A percentile compares a stretch with the other conserved stretches of the same genome.
Conservation (phyloP, 2,329 filamentous ascomycete species). For the Alternaria hordeiaustralica region DNA sequence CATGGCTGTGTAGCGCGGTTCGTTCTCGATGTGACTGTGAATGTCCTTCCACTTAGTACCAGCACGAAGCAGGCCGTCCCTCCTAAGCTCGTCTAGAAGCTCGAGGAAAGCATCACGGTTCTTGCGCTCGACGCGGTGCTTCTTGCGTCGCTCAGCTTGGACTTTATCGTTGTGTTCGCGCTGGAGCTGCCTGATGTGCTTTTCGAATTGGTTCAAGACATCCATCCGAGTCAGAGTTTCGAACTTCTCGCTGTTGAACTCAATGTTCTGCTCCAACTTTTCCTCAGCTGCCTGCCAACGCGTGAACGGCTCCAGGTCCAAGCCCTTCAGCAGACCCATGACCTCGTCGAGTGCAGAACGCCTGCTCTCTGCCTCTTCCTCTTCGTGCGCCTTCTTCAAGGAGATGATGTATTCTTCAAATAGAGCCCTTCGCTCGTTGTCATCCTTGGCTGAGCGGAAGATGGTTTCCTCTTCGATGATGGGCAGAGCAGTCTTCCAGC, state of each 20-base stretch:
- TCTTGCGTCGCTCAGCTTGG: conserved; percentile 84
- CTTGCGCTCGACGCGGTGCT: conserved; percentile 81
- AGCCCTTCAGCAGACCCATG: conserved; percentile 74
- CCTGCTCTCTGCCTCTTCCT: conserved; percentile 73
- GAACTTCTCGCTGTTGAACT: conserved; percentile 83
- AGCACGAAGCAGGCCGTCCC: conserved; percentile 82
- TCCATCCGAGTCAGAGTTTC: conserved; percentile 85
- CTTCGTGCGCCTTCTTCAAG: conserved; percentile 79
- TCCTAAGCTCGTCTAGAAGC: conserved; percentile 76
- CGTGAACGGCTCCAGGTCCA: conserved; percentile 90
- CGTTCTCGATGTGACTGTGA: conserved; percentile 74
- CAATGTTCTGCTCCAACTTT: conserved; percentile 77
- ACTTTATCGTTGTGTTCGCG: conserved; percentile 88
- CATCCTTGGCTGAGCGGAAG: conserved; percentile 88
- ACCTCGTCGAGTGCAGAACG: conserved; percentile 87
- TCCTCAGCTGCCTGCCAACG: conserved; percentile 91
- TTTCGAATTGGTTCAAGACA: conserved; percentile 90
- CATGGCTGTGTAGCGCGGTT: conserved; percentile 83
- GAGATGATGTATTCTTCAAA: conserved; percentile 93
- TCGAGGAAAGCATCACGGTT: conserved; percentile 80
- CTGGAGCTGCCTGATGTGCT: conserved; percentile 91
- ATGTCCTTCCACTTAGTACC: conserved; percentile 90
- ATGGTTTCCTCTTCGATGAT: conserved; percentile 96
- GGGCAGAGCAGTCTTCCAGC: conserved; percentile 93
- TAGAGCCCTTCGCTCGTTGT: conserved; percentile 84